Evolutionary conservation across 2,329 filamentous ascomycete genomes (phyloP).

Genomic region (Exophiala aquamarina): DNA sequence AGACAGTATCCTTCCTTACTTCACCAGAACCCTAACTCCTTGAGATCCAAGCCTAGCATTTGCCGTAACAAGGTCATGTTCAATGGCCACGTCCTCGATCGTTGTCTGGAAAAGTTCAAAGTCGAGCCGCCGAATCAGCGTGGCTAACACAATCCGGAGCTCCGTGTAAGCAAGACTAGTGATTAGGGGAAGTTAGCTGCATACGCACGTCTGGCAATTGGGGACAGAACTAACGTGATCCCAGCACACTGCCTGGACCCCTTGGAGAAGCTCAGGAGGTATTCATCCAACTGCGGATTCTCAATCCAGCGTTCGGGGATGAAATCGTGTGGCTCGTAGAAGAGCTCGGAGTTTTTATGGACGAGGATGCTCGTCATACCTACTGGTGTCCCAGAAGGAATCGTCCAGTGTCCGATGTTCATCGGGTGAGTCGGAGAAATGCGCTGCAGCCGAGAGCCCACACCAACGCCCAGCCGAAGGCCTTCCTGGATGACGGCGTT

Average conservation of each 20-base stretch:
- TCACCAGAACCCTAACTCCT: neutral
- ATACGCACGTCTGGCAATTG: too few relatives aligned
- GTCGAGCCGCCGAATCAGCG: neutral
- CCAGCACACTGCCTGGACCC: slow-evolving; percentile 10
- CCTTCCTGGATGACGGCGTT: neutral
- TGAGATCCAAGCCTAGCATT: neutral
- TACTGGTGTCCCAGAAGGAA: slow-evolving; percentile 9
- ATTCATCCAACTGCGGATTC: slow-evolving; percentile 20
- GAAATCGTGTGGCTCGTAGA: slow-evolving; percentile 33
- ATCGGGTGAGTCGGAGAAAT: neutral
- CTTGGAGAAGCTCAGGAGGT: slow-evolving; percentile 24
- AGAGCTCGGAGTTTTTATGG: slow-evolving; percentile 6
- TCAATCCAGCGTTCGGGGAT: slow-evolving; percentile 38
- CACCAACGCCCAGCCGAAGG: neutral
- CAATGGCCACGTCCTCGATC: neutral
- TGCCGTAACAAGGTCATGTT: neutral
- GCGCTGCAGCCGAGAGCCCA: slow-evolving; percentile 1
- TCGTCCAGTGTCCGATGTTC: neutral
- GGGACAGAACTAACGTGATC: slow-evolving; percentile 1
- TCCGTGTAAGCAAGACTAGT: neutral
- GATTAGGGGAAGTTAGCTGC: too few relatives aligned
- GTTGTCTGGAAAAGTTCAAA: slow-evolving; percentile 1
- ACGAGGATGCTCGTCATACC: slow-evolving; percentile 8
- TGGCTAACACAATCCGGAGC: neutral
- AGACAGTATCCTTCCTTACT: too few relatives aligned